phyloP scores from a whole-genome alignment of 2,329 filamentous ascomycete species.

The Ceratocystis lukuohia region DNA sequence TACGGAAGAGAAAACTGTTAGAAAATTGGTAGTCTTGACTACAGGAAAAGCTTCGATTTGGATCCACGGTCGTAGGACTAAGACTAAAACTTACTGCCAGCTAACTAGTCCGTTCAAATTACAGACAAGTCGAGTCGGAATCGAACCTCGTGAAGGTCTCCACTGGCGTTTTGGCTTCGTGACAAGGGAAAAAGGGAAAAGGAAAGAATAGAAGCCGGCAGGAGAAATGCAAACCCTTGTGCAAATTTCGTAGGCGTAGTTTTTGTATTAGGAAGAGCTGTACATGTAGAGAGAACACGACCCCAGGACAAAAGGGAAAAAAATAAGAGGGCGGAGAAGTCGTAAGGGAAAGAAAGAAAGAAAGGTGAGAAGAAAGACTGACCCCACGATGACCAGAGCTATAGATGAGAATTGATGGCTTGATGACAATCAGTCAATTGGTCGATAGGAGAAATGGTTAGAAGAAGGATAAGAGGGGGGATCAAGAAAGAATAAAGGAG shows the following conservation, averaged over 20 bases:
- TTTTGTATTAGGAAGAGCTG: conserved; percentile 18
- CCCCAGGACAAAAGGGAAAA: conserved; percentile 15
- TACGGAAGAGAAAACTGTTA: not conserved
- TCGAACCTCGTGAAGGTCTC: not conserved
- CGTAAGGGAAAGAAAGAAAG: no score
- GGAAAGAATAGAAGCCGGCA: not conserved
- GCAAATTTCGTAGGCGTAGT: conserved; percentile 3
- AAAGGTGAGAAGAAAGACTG: conserved; percentile 8
- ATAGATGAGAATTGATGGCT: conserved; percentile 14
- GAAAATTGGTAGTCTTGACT: not conserved
- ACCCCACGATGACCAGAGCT: conserved; percentile 17
- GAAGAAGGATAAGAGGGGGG: not conserved
- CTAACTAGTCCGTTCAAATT: conserved; percentile 2
- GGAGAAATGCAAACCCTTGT: conserved; percentile 2
- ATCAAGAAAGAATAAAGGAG: conserved; percentile 6
- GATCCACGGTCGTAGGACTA: not conserved
- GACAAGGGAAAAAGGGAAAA: not conserved
- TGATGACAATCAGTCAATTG: conserved; percentile 3
- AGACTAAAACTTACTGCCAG: conserved; percentile 7
- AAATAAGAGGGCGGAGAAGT: not conserved
- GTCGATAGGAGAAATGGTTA: conserved; percentile 4
- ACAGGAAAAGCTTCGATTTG: not conserved
- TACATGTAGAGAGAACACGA: conserved; percentile 19
- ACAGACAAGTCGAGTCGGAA: conserved; percentile 8
- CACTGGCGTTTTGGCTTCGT: not conserved